A percentile compares a stretch with the other conserved stretches of the same genome.
Conservation (phyloP, 1,284 basidiomycete species). For the Lignosus rhinocerotis region DNA sequence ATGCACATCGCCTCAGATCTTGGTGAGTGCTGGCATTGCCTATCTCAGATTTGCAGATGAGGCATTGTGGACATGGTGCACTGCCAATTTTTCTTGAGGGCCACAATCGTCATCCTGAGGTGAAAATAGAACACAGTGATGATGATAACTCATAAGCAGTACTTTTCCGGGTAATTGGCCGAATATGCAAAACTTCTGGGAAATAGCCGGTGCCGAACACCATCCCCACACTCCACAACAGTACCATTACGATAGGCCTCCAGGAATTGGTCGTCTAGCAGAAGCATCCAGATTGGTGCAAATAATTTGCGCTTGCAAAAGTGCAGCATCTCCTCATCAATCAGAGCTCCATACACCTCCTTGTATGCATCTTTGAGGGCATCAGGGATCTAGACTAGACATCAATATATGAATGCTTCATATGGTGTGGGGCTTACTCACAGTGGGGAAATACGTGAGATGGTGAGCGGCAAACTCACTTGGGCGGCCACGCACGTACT, state of each 20-base stretch:
- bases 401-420: neutral
- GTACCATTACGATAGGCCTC: too few species aligned
- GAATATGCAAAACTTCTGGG: constrained; percentile 23
- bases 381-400: neutral
- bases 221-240: constrained; percentile 27
- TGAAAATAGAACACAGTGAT: neutral
- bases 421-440: too few species aligned
- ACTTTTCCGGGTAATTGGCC: constrained; percentile 36
- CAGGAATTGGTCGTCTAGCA: too few species aligned
- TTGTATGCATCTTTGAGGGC: constrained; percentile 11
- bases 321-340: too few species aligned
- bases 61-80: constrained; percentile 36
- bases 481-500: constrained; percentile 25
- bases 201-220: constrained; percentile 16
- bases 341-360: constrained; percentile 23
- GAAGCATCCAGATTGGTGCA: too few species aligned
- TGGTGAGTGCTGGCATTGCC: too few species aligned
- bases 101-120: constrained; percentile 19
- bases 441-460: neutral
- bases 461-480: constrained; percentile 16
- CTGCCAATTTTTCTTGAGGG: constrained; percentile 12
- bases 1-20: constrained; percentile 1
- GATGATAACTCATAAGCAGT: neutral
- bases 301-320: too few species aligned
- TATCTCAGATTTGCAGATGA: too few species aligned